Percentiles rank a stretch among this genome's conserved stretches.
Evolutionary conservation across 108 stramenopile genomes (phyloP).

Genomic region (Nitzschia sp.): DNA sequence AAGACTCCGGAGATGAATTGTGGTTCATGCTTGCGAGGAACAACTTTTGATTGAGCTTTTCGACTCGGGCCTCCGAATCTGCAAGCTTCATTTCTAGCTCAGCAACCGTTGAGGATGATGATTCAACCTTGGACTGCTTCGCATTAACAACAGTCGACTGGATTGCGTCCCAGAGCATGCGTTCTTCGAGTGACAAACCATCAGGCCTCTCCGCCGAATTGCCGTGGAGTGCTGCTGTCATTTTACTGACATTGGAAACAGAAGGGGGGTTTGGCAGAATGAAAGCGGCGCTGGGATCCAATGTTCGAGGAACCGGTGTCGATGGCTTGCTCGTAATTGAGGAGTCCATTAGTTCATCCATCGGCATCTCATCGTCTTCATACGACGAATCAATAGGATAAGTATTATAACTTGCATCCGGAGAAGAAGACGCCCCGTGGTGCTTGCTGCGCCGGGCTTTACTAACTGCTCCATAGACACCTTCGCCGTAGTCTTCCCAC

Average conservation of each 20-base stretch:
- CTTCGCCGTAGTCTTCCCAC: slow-evolving; percentile 29
- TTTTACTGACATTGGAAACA: background rate
- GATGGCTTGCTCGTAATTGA: background rate
- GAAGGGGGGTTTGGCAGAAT: background rate
- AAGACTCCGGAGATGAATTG: background rate
- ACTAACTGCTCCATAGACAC: background rate
- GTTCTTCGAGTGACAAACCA: slow-evolving; percentile 35
- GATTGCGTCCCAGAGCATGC: slow-evolving; percentile 39
- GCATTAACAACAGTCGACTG: slow-evolving; percentile 30
- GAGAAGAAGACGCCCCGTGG: background rate
- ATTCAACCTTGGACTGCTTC: background rate
- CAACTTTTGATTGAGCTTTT: background rate
- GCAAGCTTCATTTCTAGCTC: slow-evolving; percentile 26
- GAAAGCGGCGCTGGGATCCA: background rate
- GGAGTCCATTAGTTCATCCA: slow-evolving; percentile 35
- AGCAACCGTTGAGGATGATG: slow-evolving; percentile 1
- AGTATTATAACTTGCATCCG: background rate
- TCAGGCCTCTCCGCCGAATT: slow-evolving; percentile 13
- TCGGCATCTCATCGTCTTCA: slow-evolving; percentile 41
- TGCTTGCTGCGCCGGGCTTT: slow-evolving; percentile 2
- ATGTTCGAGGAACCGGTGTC: background rate
- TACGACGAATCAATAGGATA: slow-evolving; percentile 5
- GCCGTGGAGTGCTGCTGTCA: slow-evolving; percentile 21
- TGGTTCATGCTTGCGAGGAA: background rate
- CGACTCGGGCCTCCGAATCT: background rate